A percentile compares a stretch with the other conserved stretches of the same genome.
phyloP scores from a whole-genome alignment of 2,329 filamentous ascomycete species.

The Aspergillus udagawae region DNA sequence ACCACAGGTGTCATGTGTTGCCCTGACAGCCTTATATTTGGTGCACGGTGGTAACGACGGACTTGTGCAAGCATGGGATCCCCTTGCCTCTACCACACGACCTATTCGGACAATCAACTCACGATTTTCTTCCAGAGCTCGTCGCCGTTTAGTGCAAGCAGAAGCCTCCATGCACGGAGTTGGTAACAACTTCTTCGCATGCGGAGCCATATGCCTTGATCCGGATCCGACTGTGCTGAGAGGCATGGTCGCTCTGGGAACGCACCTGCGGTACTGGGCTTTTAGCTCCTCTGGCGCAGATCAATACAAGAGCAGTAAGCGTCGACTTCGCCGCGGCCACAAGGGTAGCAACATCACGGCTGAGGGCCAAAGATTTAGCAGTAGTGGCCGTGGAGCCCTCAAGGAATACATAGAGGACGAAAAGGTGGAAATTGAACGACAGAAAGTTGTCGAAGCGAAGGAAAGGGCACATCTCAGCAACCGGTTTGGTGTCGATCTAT shows the following conservation, averaged over 20 bases:
- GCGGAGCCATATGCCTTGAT: constrained; percentile 79
- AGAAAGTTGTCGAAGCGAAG: constrained; percentile 62
- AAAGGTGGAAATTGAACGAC: constrained; percentile 70
- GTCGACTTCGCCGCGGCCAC: constrained; percentile 68
- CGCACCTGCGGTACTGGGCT: constrained; percentile 86
- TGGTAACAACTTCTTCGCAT: constrained; percentile 73
- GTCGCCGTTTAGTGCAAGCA: constrained; percentile 67
- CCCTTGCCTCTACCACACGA: constrained; percentile 71
- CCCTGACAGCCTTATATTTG: constrained; percentile 77
- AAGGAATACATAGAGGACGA: constrained; percentile 85
- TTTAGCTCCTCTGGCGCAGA: constrained; percentile 78
- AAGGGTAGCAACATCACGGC: constrained; percentile 56
- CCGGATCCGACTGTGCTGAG: constrained; percentile 81
- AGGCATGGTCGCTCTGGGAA: constrained; percentile 82
- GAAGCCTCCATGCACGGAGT: constrained; percentile 64
- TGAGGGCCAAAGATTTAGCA: constrained; percentile 54
- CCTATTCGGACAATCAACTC: constrained; percentile 85
- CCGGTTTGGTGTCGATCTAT: constrained; percentile 78
- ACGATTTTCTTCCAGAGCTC: constrained; percentile 74
- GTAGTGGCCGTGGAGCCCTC: constrained; percentile 65
- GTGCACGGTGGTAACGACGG: constrained; percentile 94
- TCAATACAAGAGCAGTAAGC: constrained; percentile 71
- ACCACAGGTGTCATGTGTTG: constrained; percentile 77
- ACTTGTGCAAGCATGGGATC: constrained; percentile 94
- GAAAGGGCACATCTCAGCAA: constrained; percentile 68